These are phyloP conservation scores for Leucocoprinus leucothites DNA, from an alignment of 768 basidiomycete genomes.

Conservation along the genomic window DNA sequence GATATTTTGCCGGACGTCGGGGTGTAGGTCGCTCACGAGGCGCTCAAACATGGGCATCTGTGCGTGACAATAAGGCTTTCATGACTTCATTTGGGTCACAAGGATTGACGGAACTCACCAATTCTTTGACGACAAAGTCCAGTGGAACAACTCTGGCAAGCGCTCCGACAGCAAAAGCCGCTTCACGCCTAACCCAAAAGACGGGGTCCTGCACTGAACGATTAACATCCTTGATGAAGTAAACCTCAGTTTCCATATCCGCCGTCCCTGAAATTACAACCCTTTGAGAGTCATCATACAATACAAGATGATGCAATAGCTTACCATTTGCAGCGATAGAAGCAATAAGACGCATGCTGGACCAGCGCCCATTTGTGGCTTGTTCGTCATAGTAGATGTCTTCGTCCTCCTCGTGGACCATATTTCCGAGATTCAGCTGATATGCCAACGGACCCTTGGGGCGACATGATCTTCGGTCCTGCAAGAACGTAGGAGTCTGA, in stretches of 20 bases:
- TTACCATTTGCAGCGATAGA: constrained; percentile 77
- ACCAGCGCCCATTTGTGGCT: constrained; percentile 80
- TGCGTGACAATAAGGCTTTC: constrained; percentile 4
- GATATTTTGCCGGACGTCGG: constrained; percentile 86
- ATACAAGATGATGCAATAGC: constrained; percentile 17
- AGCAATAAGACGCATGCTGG: constrained; percentile 92
- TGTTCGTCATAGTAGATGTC: constrained; percentile 38
- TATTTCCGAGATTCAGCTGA: constrained; percentile 7
- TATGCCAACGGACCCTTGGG: constrained; percentile 4
- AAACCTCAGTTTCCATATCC: constrained; percentile 56
- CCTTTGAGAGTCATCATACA: constrained; percentile 22
- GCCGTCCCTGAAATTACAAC: constrained; percentile 4
- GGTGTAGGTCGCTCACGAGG: constrained; percentile 63
- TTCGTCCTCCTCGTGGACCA: constrained; percentile 11
- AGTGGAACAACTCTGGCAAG: constrained; percentile 85
- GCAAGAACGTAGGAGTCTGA: constrained; percentile 1
- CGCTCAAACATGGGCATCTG: constrained; percentile 81
- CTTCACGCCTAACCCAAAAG: constrained; percentile 82
- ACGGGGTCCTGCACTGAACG: constrained; percentile 62
- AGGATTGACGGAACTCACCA: constrained; percentile 40
- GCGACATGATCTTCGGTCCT: not conserved
- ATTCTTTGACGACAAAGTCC: constrained; percentile 59
- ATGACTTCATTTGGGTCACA: not conserved
- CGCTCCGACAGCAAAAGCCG: constrained; percentile 83
- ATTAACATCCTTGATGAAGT: constrained; percentile 75